These are phyloP conservation scores for Anthracocystis walkeri DNA, from an alignment of 1,284 basidiomycete species.

Conservation along the genomic window DNA sequence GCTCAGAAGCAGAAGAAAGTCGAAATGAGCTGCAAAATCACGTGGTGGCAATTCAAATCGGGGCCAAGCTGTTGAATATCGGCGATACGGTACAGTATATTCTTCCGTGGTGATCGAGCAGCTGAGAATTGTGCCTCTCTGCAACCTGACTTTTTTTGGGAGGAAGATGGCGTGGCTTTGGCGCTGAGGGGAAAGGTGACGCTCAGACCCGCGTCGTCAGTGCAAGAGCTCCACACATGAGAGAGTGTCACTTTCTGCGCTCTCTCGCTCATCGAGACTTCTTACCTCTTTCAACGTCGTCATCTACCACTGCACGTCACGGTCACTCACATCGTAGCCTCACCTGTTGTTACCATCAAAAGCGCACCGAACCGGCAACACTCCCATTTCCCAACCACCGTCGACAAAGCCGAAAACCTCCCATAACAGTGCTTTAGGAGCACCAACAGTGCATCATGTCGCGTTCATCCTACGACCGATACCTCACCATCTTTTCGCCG, in stretches of 20 bases:
- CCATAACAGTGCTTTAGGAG: neutral
- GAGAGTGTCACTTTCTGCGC: conserved; percentile 35
- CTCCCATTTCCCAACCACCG: too few relatives aligned
- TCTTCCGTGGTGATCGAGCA: conserved; percentile 25
- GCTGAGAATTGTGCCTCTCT: conserved; percentile 12
- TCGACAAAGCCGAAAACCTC: too few relatives aligned
- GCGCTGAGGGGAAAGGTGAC: neutral
- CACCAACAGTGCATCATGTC: conserved; percentile 54
- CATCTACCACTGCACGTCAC: neutral
- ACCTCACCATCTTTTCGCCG: conserved; percentile 69
- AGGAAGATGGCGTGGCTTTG: conserved; percentile 2
- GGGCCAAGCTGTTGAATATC: neutral
- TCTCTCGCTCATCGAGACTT: too few relatives aligned
- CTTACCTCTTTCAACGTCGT: neutral
- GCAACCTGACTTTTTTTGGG: neutral
- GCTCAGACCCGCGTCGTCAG: conserved; percentile 52
- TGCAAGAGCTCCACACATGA: conserved; percentile 27
- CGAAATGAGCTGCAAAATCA: conserved; percentile 13
- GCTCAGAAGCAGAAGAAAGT: neutral
- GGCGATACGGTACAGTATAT: conserved; percentile 16
- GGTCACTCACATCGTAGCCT: too few relatives aligned
- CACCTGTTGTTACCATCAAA: too few relatives aligned
- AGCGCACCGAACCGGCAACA: too few relatives aligned
- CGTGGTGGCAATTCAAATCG: conserved; percentile 7
- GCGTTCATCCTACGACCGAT: conserved; percentile 67